A percentile compares a stretch with the other conserved stretches of the same genome.
These are phyloP conservation scores for Penicillium expansum DNA, from an alignment of 2,329 filamentous ascomycete genomes.

Conservation along the genomic window DNA sequence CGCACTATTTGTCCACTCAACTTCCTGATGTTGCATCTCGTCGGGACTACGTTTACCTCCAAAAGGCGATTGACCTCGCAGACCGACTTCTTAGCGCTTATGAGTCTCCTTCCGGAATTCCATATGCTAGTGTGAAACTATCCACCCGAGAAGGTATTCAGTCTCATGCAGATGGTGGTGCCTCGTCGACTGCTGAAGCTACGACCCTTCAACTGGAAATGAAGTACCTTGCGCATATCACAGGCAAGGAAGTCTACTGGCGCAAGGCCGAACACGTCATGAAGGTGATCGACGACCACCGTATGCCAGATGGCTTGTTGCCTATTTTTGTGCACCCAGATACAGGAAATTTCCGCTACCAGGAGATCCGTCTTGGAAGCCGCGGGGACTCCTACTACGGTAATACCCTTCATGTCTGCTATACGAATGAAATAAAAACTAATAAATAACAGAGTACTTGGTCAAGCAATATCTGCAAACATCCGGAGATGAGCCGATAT, in stretches of 20 bases:
- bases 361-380: conserved; percentile 85
- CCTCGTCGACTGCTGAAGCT: conserved; percentile 62
- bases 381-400: conserved; percentile 90
- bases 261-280: conserved; percentile 85
- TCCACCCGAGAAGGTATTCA: neutral
- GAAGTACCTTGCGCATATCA: conserved; percentile 90
- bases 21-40: conserved; percentile 41
- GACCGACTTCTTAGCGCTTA: neutral
- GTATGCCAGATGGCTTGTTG: conserved; percentile 31
- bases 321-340: conserved; percentile 84
- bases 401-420: neutral
- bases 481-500: neutral
- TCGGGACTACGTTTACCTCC: conserved; percentile 54
- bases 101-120: neutral
- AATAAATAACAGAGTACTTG: neutral
- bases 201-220: conserved; percentile 88
- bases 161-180: neutral
- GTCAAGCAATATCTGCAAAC: neutral
- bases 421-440: neutral
- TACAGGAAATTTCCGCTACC: conserved; percentile 70
- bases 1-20: conserved; percentile 19
- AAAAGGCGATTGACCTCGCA: neutral
- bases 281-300: conserved; percentile 78
- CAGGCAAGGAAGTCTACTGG: conserved; percentile 86
- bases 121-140: neutral